Evolutionary conservation across 345 rosid species (phyloP), one percentile per base, ranked within the genome.

Genomic region (Hypericum perforatum): DNA sequence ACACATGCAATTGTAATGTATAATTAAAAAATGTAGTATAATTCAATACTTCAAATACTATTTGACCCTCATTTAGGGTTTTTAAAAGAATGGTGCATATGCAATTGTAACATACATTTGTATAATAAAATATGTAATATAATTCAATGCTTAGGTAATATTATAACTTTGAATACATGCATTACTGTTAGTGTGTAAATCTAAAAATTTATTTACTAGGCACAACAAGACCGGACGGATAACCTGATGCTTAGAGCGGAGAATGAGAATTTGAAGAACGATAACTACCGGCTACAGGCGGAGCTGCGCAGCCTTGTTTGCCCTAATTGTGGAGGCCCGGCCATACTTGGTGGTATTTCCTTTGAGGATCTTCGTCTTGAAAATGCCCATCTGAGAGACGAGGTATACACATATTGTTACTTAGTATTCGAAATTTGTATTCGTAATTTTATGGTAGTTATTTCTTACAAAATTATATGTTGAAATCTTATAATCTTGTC

Each of bases 221-320:
- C 96, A 49, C 95, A 87, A 54, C 98, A 91, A 71, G 98, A 85
- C 62, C 75, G 96, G 47, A 6, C 82, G 0, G 96, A 91, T 40
- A 91, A 91, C 59, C 65, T 59, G 60, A 74, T 87, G 57, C 78
- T 91, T 37, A 76, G 90, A 56, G 79, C 88, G 7, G 98, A 91
- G 64, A 91, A 91, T 51, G 95, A 87, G 22, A 68, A 47, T 8
- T 76, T 91, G 6, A 85, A 79, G 78, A 63, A 65, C 43, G 96
- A 87, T 68, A 85, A 87, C 60, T 82, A 70, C 53, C 63, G 84
- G 64, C 79, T 91, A n/a, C 95, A 78, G 59, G 78, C 77, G 3
- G 95, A 86, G 68, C 65, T 87, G 22, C 73, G 81, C 41, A 82
- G 70, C 53, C 71, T 87, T 37, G 60, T 77, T 1, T 91, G 98